phyloP scores from a whole-genome alignment of 257 asterid species.

The Parsonsia alboflavescens region DNA sequence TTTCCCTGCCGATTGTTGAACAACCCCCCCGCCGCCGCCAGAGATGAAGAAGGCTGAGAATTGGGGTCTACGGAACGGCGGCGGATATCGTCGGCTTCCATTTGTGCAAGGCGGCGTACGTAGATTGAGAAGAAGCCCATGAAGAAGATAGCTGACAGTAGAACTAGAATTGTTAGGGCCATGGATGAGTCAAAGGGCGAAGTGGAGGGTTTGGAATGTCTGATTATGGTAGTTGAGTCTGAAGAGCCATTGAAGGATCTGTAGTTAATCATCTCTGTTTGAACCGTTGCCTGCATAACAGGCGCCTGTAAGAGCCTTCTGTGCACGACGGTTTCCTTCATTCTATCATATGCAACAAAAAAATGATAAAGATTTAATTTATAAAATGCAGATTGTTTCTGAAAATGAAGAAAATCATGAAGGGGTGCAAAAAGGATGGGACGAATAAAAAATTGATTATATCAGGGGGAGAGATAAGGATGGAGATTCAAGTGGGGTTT shows the following conservation, averaged over 20 bases:
- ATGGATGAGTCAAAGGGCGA: conserved; percentile 39
- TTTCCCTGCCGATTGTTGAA: conserved; percentile 19
- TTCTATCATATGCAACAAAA: neutral
- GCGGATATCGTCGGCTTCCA: conserved; percentile 8
- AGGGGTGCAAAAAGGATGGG: no score
- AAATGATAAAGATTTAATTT: no score
- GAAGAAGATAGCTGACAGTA: conserved; percentile 58
- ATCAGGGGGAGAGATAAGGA: no score
- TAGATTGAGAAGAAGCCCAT: conserved; percentile 58
- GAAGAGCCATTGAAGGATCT: conserved; percentile 8
- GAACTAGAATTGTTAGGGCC: conserved; percentile 49
- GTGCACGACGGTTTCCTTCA: neutral
- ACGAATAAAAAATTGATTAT: no score
- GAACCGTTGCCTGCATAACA: neutral
- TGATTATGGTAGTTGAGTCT: neutral
- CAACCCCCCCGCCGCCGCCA: neutral
- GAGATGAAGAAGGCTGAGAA: conserved; percentile 11
- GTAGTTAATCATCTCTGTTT: conserved; percentile 1
- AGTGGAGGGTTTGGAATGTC: conserved; percentile 14
- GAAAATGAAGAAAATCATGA: no score
- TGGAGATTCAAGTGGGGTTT: no score
- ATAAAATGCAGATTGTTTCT: no score
- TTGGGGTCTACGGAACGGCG: conserved; percentile 17
- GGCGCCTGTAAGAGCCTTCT: conserved; percentile 9
- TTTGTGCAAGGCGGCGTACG: conserved; percentile 52